Conservation (phyloP, 805 yeast species). For the Ogataea nakhonphanomensis region DNA sequence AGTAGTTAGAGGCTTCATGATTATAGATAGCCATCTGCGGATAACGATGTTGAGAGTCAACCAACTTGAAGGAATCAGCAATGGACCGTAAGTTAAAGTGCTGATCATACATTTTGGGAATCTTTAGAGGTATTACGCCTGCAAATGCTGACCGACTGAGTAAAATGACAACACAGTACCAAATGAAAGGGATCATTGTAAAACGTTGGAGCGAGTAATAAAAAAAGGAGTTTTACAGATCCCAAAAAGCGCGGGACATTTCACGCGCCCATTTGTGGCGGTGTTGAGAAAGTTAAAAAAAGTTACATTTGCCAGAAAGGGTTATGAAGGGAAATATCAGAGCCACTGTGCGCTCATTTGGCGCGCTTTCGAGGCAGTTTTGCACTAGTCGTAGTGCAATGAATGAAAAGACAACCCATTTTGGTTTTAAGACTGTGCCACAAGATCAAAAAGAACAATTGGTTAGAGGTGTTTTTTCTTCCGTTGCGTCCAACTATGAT, state of each 20-base stretch:
- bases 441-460: conserved; percentile 76
- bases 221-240: conserved; percentile 2
- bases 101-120: conserved; percentile 5
- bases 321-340: conserved; percentile 6
- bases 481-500: conserved; percentile 93
- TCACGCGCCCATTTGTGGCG: conserved; percentile 4
- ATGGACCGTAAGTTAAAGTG: conserved; percentile 1
- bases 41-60: conserved; percentile 5
- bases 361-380: conserved; percentile 3
- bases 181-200: not conserved
- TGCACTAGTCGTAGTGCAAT: conserved; percentile 2
- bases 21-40: conserved; percentile 10
- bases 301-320: not conserved
- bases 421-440: conserved; percentile 83
- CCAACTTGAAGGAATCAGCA: conserved; percentile 1
- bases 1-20: conserved; percentile 13
- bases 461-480: conserved; percentile 84
- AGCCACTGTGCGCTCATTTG: conserved; percentile 2
- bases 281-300: conserved; percentile 2
- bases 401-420: conserved; percentile 68
- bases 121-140: conserved; percentile 11
- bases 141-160: not conserved
- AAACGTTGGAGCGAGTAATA: not conserved
- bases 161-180: not conserved
- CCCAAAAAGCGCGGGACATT: conserved; percentile 7